Evolutionary conservation across 495 filamentous ascomycete species (phyloP), one percentile per base, ranked within the genome.

Genomic region (Articulospora tetracladia): DNA sequence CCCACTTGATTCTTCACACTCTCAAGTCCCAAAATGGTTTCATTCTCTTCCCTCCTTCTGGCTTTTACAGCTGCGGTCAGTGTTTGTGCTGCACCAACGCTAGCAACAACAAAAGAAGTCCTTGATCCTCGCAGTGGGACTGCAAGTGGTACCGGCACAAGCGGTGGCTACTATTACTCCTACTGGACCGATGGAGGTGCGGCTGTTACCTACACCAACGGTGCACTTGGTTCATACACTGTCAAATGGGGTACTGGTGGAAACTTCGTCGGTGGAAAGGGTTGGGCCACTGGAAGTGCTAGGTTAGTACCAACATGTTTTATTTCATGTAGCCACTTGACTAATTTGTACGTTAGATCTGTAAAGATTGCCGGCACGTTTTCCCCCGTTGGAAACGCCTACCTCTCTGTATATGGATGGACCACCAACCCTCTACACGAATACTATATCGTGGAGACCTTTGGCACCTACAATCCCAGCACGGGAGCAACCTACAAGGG

Each of bases 191-290:
- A 88, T 59, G 80, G 80, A 22, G 74, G 71, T 34, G 76, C 76
- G 47, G 67, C 71, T 46, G 79, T 85, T 4, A 78, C 69, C 25
- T 86, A 86, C 71, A 83, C 79, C 65, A 88, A 88, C 63, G 80
- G 78, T 1, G 60, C 72, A 1, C 76, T 62, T 1, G 85, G 86
- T 6, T 68, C 75, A 39, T 89, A 85, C 75, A 78, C 72, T 55
- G 77, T 87, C 8, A 73, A 66, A 26, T 89, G 85, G 85, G 68
- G 67, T 47, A 78, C 80, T 66, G 76, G 74, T 34, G 83, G 82
- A 39, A 85, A 87, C 72, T 86, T 87, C 64, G 84, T 86, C 10
- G 82, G 77, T 25, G 86, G 86, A 50, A 87, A 60, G 25, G 62
- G 62, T 53, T 65, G 62, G 62, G 34, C 7, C 17, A 27, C 53